Evolutionary conservation across 148 eudicot genomes (phyloP), one percentile per base, ranked within the genome.

Genomic region (Vaccinium corymbosum): DNA sequence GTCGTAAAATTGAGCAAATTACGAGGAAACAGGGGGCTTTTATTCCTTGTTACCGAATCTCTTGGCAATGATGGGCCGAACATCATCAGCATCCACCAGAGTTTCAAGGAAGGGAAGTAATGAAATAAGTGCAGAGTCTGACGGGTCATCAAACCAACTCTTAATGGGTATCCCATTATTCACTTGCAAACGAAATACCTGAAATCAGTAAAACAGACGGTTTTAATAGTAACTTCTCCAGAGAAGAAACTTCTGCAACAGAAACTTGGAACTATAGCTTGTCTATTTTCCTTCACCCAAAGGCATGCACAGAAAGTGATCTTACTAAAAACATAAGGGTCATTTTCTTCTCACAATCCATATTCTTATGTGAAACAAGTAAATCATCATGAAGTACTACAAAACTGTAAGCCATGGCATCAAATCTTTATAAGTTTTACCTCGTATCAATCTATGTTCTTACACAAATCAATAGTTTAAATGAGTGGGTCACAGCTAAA

Each of bases 131-230:
- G 94, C 98, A 86, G 81, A 86, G 85, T 97, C 99, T 82, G 94
- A 91, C 72, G 98, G 96, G 89, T 97, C 99, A 88, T 94, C 95
- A 86, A 95, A 97, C 99, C 99, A 97, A 90, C 99, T 97, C 93
- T 92, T 95, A 71, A 97, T 95, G 29, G 98, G 99, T 89, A 97
- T 97, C 79, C 99, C 98, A 88, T 97, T 97, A 91, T 97, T 97
- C 87, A 97, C 92, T 90, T 97, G 99, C 90, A 93, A 87, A 83
- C 94, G 92, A 92, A 93, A 97, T 83, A 97, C 99, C 99, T 97
- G 92, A 89, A 84, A 92, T 68, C 83, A 76, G 48, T 76, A 86
- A 81, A 87, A 46, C 19, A 82, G 3, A 81, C 25, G 76, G 68
- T 59, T 78, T 80, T 52, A 57, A 74, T 72, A 27, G 56, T 27